A percentile compares a stretch with the other conserved stretches of the same genome.
phyloP scores from a whole-genome alignment of 1,284 basidiomycete species.

The Papiliotrema fonsecae region DNA sequence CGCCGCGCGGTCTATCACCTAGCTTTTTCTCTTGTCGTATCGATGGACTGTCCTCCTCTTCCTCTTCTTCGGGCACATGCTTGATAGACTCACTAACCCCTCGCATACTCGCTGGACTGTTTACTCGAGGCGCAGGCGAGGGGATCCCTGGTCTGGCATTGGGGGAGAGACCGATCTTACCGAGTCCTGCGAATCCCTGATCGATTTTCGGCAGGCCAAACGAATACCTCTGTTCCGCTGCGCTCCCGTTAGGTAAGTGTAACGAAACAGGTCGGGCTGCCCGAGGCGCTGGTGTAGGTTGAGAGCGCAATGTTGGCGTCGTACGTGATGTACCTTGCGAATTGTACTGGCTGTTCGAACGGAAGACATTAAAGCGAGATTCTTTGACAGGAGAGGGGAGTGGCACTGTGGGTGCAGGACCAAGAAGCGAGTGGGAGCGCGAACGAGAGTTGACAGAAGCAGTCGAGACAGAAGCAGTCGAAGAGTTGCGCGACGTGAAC shows the following conservation, averaged over 20 bases:
- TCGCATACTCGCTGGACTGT: too few relatives aligned
- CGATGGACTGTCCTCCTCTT: background rate
- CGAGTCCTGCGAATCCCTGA: background rate
- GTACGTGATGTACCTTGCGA: too few relatives aligned
- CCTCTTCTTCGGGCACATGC: too few relatives aligned
- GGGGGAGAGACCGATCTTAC: background rate
- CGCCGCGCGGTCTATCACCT: too few relatives aligned
- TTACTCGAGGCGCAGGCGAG: background rate
- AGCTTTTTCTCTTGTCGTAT: too few relatives aligned
- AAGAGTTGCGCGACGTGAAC: background rate
- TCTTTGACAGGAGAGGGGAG: conserved; percentile 5
- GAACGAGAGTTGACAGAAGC: background rate
- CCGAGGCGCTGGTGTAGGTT: background rate
- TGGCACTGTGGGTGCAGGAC: background rate
- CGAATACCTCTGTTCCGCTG: conserved; percentile 16
- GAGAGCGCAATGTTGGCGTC: conserved; percentile 1
- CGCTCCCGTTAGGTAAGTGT: background rate
- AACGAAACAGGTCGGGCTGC: conserved; percentile 7
- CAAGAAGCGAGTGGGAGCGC: conserved; percentile 5
- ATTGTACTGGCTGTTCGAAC: too few relatives aligned
- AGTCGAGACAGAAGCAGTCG: background rate
- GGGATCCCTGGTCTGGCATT: background rate
- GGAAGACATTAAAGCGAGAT: conserved; percentile 7
- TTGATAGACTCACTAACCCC: too few relatives aligned
- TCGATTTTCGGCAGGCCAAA: conserved; percentile 38